These are phyloP conservation scores for Phialocephala subalpina DNA, from an alignment of 2,329 filamentous ascomycete genomes.

Conservation along the genomic window DNA sequence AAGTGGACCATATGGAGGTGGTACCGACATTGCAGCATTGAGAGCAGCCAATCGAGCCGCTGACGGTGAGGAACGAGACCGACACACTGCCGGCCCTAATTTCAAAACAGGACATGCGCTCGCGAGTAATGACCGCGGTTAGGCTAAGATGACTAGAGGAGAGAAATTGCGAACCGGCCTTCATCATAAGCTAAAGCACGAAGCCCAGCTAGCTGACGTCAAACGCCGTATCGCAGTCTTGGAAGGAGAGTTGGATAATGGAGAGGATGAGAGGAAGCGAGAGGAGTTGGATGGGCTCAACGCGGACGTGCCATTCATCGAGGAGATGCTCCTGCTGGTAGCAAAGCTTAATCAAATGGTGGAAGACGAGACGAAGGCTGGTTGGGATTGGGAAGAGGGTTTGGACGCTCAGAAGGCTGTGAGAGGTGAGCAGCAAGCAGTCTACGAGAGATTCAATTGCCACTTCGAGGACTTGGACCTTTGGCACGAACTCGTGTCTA, in stretches of 20 bases:
- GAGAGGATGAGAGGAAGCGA: neutral
- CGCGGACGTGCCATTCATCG: neutral
- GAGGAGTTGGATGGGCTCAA: neutral
- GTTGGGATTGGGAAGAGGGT: neutral
- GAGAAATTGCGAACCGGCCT: neutral
- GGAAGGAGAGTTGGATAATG: neutral
- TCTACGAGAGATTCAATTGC: too few relatives aligned
- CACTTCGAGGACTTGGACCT: neutral
- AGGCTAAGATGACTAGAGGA: neutral
- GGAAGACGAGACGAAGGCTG: neutral
- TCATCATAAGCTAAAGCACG: neutral
- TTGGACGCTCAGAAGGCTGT: neutral
- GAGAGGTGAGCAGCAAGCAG: neutral
- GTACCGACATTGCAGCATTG: neutral
- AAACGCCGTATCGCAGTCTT: neutral
- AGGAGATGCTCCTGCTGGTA: neutral
- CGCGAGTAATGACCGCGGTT: neutral
- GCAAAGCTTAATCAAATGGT: neutral
- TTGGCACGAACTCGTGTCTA: too few relatives aligned
- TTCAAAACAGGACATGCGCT: neutral
- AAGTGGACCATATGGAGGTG: neutral
- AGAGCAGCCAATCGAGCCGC: neutral
- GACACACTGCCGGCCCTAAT: too few relatives aligned
- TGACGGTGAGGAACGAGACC: neutral
- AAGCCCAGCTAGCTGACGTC: neutral